Conservation (phyloP, 2,329 filamentous ascomycete genomes). For the Amesomyces nigricolor region DNA sequence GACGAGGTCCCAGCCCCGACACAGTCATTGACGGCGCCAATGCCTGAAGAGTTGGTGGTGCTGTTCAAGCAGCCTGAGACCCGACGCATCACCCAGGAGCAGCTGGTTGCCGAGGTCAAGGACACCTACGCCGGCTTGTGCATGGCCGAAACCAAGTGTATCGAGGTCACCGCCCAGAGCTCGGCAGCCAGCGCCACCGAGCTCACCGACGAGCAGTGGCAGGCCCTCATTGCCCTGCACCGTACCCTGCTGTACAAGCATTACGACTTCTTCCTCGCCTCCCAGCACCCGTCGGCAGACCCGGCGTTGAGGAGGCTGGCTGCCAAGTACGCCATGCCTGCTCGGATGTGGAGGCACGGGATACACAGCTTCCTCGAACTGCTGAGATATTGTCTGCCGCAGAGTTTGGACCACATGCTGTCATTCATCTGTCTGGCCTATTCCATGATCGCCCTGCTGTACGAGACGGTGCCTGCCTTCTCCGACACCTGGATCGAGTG, state of each 20-base stretch:
- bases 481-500: slow-evolving; percentile 93
- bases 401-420: slow-evolving; percentile 81
- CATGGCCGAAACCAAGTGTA: slow-evolving; percentile 83
- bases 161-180: slow-evolving; percentile 64
- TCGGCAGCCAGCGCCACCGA: slow-evolving; percentile 38
- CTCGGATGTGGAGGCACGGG: slow-evolving; percentile 87
- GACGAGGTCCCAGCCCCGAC: no score
- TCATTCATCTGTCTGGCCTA: slow-evolving; percentile 87
- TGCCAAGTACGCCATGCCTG: slow-evolving; percentile 83
- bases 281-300: slow-evolving; percentile 75
- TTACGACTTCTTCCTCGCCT: slow-evolving; percentile 80
- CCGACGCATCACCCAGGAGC: slow-evolving; percentile 66
- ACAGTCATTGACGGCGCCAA: slow-evolving; percentile 3
- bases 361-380: slow-evolving; percentile 83
- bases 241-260: slow-evolving; percentile 75
- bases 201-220: slow-evolving; percentile 68
- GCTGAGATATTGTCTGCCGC: slow-evolving; percentile 66
- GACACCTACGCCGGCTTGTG: slow-evolving; percentile 77
- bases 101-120: slow-evolving; percentile 75
- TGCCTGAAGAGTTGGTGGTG: slow-evolving; percentile 18
- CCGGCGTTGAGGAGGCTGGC: slow-evolving; percentile 62
- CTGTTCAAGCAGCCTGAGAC: slow-evolving; percentile 52
- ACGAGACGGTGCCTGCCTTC: slow-evolving; percentile 79
- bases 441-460: slow-evolving; percentile 79
- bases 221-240: slow-evolving; percentile 76